Evolutionary conservation across 805 yeast species (phyloP), one percentile per base, ranked within the genome.

Genomic region (Wickerhamiella occidentalis): DNA sequence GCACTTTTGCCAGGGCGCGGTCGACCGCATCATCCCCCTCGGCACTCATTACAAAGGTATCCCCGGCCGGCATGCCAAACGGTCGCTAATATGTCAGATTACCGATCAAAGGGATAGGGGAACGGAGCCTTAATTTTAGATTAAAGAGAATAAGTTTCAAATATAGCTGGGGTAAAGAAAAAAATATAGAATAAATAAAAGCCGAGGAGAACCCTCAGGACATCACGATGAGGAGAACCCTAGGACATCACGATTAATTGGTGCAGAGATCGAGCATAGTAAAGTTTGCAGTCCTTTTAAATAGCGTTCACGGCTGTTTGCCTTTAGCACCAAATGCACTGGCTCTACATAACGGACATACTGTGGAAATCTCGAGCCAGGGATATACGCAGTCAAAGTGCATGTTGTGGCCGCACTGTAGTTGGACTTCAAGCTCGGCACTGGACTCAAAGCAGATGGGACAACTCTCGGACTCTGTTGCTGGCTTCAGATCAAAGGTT

Each of bases 1-100:
- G 62, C 9, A 58, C 49, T 15, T 50, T 48, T 9, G 50, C 44
- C 28, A 55, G 48, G 6, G 51, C 86, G 18, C 17, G 12, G 21
- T 49, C 52, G 15, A 40, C 40, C 9, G 40, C 28, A 28, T 41
- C 45, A 28, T 29, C 23, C 23, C 29, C 48, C 17, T 45, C 30
- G 11, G 6, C 38, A 15, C 38, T 33, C 38, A 33, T 23, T 29
- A 29, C 33, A 29, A 29, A 29, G 33, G 33, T 29, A 29, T 22
- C 30, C 29, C 12, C 17, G 33, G 30, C 30, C 18, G 19, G 26
- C 43, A 40, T 23, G 43, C 21, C 29, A 40, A 23, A 40, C 22
- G 12, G 33, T 29, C 33, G 33, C n/a, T 29, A 29, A 23, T 23
- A 23, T 23, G 26, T 23, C 26, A 23, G 26, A 23, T 4, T 6